Percentiles rank a stretch among this genome's conserved stretches.
These are phyloP conservation scores for Fragaria iinumae DNA, from an alignment of 306 rosid genomes.

Conservation along the genomic window DNA sequence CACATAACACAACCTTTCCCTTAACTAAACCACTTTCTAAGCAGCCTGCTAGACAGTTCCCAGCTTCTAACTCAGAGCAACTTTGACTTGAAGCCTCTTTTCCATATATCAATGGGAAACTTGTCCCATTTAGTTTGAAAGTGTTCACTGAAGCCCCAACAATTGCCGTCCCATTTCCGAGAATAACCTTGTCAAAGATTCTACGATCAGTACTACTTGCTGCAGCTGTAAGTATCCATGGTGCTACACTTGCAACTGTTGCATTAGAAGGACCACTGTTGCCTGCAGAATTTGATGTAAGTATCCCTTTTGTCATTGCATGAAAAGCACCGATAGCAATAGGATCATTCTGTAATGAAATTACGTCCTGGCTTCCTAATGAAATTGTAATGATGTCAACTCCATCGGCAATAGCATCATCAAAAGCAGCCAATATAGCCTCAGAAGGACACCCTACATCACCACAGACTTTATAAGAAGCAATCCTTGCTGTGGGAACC, in stretches of 20 bases:
- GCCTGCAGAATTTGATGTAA: not conserved
- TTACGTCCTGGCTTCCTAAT: not conserved
- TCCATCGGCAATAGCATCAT: conserved; percentile 10
- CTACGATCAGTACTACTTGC: not conserved
- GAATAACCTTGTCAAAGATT: conserved; percentile 2
- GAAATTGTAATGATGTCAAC: conserved; percentile 7
- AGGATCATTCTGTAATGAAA: not conserved
- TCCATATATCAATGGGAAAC: conserved; percentile 8
- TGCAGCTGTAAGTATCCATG: not conserved
- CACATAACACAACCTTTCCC: conserved; percentile 10
- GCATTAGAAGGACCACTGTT: not conserved
- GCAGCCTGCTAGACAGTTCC: not conserved
- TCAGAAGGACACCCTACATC: not conserved
- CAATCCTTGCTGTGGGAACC: not conserved
- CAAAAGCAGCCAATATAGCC: conserved; percentile 5
- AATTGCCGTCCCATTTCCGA: not conserved
- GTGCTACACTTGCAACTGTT: not conserved
- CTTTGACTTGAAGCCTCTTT: not conserved
- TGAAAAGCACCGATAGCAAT: conserved; percentile 11
- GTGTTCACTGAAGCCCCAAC: conserved; percentile 8
- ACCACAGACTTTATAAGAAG: not conserved
- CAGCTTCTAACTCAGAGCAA: not conserved
- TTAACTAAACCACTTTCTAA: not conserved
- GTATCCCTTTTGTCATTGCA: conserved; percentile 1
- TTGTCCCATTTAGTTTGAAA: conserved; percentile 5